These are phyloP conservation scores for Trichosporon ovoides DNA, from an alignment of 1,284 basidiomycete species.

Conservation along the genomic window DNA sequence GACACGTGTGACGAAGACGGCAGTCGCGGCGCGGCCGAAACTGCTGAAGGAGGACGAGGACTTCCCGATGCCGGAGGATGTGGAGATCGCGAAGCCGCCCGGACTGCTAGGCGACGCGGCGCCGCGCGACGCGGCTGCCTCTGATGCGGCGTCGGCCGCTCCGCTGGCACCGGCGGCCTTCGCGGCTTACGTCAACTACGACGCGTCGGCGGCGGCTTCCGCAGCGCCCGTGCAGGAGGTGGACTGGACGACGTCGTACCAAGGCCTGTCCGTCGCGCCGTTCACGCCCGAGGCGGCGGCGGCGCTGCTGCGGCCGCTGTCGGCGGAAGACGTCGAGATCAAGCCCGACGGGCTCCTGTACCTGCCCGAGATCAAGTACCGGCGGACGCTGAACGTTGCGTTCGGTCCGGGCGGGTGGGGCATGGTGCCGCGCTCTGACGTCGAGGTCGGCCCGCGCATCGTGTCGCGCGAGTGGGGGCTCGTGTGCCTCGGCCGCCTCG, in stretches of 20 bases:
- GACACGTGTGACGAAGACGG: background rate
- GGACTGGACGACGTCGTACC: constrained; percentile 86
- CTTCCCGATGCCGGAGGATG: constrained; percentile 1
- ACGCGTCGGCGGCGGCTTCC: background rate
- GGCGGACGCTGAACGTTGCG: constrained; percentile 86
- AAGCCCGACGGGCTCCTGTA: constrained; percentile 77
- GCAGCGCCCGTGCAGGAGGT: background rate
- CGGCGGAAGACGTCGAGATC: constrained; percentile 49
- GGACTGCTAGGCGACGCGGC: background rate
- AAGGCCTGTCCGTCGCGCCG: constrained; percentile 70
- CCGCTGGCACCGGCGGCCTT: background rate
- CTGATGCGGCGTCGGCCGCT: background rate
- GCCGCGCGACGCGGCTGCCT: background rate
- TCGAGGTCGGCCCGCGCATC: constrained; percentile 79
- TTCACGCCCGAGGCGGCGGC: constrained; percentile 73
- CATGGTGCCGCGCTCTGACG: constrained; percentile 85
- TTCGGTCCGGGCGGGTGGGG: constrained; percentile 99
- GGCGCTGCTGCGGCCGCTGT: constrained; percentile 67
- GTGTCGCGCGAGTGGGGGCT: constrained; percentile 93
- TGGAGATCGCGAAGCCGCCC: background rate
- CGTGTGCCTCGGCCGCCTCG: constrained; percentile 84
- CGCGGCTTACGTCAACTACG: background rate
- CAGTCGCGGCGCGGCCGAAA: background rate
- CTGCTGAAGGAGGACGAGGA: background rate
- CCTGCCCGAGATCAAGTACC: constrained; percentile 96